Conservation (phyloP, 306 rosid genomes). For the Inga oerstediana region DNA sequence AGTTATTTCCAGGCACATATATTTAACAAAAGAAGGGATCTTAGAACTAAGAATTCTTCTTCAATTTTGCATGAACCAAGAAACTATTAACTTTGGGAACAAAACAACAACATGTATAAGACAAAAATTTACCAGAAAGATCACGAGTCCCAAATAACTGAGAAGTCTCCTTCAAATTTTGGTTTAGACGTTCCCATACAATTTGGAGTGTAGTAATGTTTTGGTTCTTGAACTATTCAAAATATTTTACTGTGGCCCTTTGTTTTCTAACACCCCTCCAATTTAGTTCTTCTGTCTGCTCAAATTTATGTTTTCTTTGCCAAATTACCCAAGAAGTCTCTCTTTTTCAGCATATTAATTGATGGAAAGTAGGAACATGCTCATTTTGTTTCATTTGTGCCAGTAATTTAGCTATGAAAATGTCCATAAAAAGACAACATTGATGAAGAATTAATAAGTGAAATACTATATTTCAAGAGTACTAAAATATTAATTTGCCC, state of each 20-base stretch:
- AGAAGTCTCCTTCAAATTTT: background rate
- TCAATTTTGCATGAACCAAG: background rate
- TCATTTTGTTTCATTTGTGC: background rate
- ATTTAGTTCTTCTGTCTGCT: background rate
- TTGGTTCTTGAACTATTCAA: background rate
- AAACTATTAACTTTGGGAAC: background rate
- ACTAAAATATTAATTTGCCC: background rate
- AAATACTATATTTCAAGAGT: background rate
- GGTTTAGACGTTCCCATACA: background rate
- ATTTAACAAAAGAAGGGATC: background rate
- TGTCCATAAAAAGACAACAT: background rate
- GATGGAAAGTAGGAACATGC: background rate
- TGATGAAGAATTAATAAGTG: background rate
- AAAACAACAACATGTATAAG: background rate
- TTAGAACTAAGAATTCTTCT: conserved; percentile 2
- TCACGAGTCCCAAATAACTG: background rate
- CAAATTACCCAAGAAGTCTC: background rate
- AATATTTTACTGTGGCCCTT: background rate
- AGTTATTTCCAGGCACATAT: conserved; percentile 3
- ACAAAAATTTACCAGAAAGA: background rate
- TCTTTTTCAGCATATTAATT: background rate
- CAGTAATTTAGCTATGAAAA: background rate
- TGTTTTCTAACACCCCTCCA: background rate
- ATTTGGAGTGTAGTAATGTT: background rate
- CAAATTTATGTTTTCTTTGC: background rate